Base-by-base conservation (phyloP, 805 yeast species). In the Clavispora asparagi region DNA sequence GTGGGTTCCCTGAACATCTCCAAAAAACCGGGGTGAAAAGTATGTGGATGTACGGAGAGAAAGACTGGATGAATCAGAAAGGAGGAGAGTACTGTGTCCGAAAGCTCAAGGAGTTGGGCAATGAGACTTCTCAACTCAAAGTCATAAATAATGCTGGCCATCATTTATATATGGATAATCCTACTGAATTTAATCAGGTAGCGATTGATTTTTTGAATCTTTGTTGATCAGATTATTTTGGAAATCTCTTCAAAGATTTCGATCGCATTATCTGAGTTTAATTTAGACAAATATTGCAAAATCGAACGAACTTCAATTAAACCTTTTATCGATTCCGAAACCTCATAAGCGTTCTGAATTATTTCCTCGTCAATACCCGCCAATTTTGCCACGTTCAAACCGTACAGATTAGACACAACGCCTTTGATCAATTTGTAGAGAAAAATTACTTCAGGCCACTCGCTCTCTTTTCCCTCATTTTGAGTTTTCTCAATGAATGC, bases 321-420 rank as follows among this genome's bases (percentile, higher is more conserved):
- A 3, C 47, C 40, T 50, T 62, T 66, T 56, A 68, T 50, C 28
- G 50, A 50, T 42, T 63, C 65, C 10, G 82, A 70, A 14, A 68
- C 59, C 16, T 44, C 41, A 40, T 53, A 64, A 0, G 88, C 88
- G 3, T 59, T 55, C 1, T 65, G 60, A 5, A 82, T 68, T 7
- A 84, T 67, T 1, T 56, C 59, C 3, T 55, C 57, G 0, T 83
- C 79, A 1, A 90, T 64, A 0, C 79, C 79, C 0, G 96, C 94
- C 47, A 89, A 57, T 48, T 79, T 76, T 0, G 96, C 97, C 33
- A 88, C 95, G 58, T 90, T 87, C 31, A 91, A 68, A 1, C 97
- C 97, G 62, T 84, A 89, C 45, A 91, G 86, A 45, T 82, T 76
- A 37, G 77, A 63, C 17, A 69, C 65, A 9, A 68, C 72, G 1